These are phyloP conservation scores for Periconia macrospinosa DNA, from an alignment of 2,329 filamentous ascomycete genomes.

Conservation along the genomic window DNA sequence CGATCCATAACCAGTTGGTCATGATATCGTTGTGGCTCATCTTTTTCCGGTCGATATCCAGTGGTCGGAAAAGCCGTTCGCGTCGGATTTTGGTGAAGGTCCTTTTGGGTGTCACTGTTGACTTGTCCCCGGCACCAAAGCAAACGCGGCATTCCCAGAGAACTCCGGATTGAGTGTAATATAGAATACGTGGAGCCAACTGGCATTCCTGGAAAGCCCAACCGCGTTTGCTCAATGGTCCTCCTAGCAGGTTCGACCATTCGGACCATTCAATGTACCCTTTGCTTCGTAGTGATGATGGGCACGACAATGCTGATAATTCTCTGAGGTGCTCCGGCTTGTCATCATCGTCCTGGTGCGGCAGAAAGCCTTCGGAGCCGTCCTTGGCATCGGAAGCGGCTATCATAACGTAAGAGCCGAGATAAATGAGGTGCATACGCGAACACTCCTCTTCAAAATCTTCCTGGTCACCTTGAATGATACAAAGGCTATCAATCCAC, in stretches of 20 bases:
- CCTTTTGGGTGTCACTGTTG: neutral
- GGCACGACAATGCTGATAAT: neutral
- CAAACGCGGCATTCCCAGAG: constrained; percentile 1
- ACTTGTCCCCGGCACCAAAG: neutral
- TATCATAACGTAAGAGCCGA: neutral
- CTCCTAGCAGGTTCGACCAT: neutral
- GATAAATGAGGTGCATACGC: constrained; percentile 3
- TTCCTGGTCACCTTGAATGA: constrained; percentile 3
- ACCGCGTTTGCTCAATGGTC: neutral
- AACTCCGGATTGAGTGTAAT: neutral
- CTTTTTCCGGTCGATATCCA: neutral
- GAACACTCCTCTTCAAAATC: constrained; percentile 4
- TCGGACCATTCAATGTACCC: neutral
- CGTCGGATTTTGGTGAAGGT: neutral
- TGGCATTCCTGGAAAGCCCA: constrained; percentile 5
- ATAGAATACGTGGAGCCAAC: constrained; percentile 2
- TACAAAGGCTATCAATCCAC: constrained; percentile 12
- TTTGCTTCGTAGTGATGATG: neutral
- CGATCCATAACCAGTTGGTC: neutral
- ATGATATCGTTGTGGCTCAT: neutral
- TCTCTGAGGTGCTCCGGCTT: neutral
- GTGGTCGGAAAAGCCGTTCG: neutral
- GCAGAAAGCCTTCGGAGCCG: constrained; percentile 2
- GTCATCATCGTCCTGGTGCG: neutral
- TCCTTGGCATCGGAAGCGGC: constrained; percentile 3